A percentile compares a stretch with the other conserved stretches of the same genome.
phyloP scores from a whole-genome alignment of 495 filamentous ascomycete species.

The Podospora conica region DNA sequence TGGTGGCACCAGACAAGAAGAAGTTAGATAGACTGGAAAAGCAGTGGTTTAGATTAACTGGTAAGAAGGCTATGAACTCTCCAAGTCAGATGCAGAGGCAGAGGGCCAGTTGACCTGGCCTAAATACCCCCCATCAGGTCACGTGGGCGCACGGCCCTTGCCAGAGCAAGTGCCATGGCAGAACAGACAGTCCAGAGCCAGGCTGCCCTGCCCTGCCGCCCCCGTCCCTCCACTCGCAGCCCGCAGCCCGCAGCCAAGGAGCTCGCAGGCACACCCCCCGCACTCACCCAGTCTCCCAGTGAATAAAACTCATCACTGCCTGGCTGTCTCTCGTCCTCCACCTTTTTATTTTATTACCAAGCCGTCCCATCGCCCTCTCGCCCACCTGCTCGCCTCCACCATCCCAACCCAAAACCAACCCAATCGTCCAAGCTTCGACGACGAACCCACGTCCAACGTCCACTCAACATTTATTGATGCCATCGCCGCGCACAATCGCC shows the following conservation, averaged over 20 bases:
- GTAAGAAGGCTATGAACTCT: no score
- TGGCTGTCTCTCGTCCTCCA: constrained; percentile 19
- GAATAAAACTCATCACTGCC: constrained; percentile 35
- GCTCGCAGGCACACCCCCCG: constrained; percentile 24
- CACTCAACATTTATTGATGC: constrained; percentile 5
- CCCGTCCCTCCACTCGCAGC: constrained; percentile 25
- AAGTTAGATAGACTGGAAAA: no score
- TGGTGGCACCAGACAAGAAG: no score
- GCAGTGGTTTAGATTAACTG: no score
- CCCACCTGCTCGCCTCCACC: constrained; percentile 18
- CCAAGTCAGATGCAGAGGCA: no score
- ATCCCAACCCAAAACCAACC: constrained; percentile 5
- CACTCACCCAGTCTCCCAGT: constrained; percentile 13
- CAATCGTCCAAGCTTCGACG: constrained; percentile 2
- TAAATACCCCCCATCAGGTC: no score
- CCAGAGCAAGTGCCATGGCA: not conserved
- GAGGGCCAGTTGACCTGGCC: no score
- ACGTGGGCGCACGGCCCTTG: not conserved
- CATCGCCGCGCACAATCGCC: constrained; percentile 8
- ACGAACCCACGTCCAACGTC: not conserved
- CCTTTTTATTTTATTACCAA: constrained; percentile 27
- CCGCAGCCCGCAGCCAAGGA: no score
- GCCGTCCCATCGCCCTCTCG: constrained; percentile 23
- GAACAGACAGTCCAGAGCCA: constrained; percentile 8
- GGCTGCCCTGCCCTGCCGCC: constrained; percentile 21